phyloP scores from a whole-genome alignment of 169 alveolate genomes.

The Cystoisospora suis region DNA sequence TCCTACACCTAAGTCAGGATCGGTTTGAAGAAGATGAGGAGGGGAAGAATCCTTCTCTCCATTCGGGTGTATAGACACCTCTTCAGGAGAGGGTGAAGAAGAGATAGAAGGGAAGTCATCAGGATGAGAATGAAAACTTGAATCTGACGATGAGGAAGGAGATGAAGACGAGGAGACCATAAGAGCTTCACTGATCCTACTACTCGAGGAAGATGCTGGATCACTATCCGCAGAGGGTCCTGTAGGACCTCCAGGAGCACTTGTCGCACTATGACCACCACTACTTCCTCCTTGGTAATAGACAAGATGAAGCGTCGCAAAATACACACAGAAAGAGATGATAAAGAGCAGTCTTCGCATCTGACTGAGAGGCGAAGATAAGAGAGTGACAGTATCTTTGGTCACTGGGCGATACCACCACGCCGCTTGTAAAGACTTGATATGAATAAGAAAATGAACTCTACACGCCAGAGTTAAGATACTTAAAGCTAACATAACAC shows the following conservation, averaged over 20 bases:
- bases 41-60: too few species aligned
- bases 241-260: too few species aligned
- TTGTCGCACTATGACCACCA: neutral
- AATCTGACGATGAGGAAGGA: too few species aligned
- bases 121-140: too few species aligned
- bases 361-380: slow-evolving; percentile 31
- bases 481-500: neutral
- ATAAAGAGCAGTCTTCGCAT: neutral
- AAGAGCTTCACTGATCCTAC: too few species aligned
- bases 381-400: neutral
- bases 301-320: slow-evolving; percentile 31
- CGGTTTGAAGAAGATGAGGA: too few species aligned
- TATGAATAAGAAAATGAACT: neutral
- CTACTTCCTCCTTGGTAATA: slow-evolving; percentile 23
- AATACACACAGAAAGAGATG: slow-evolving; percentile 12
- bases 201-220: too few species aligned
- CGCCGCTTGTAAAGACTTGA: neutral
- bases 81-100: too few species aligned
- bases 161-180: too few species aligned
- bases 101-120: too few species aligned
- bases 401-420: slow-evolving; percentile 47
- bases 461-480: neutral
- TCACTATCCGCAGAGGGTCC: too few species aligned
- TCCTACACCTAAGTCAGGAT: too few species aligned
- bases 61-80: neutral